Evolutionary conservation across 768 basidiomycete genomes (phyloP), one percentile per base, ranked within the genome.

Genomic region (Mycena vulgaris): DNA sequence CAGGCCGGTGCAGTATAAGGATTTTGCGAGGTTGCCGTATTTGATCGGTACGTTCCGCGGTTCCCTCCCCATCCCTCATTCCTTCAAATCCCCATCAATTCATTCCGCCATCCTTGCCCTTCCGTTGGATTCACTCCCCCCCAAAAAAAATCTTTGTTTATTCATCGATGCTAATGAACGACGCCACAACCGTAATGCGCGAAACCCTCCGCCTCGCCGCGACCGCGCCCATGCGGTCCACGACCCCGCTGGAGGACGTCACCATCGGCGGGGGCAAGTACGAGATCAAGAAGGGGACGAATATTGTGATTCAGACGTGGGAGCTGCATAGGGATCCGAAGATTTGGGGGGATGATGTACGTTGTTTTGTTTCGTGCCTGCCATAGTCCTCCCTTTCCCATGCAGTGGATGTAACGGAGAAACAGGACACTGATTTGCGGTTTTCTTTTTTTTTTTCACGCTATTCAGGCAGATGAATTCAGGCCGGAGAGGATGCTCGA

Each of bases 341-440:
- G n/a, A 81, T 86, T 3, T 87, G 84, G 83, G 86, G 86, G 2
- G 84, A 85, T 49, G 85, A 88, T 73, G 86, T 85, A 71, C 69
- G 83, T n/a, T 79, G 16, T 28, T 31, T 37, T 16, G 16, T 25
- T 17, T 35, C 42, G 6, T 40, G 8, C 4, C 19, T 13, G 5
- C 48, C 5, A 33, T 21, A 9, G 9, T 27, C 16, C 6, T 33
- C 42, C 40, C 7, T 42, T 5, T 21, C 19, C 17, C 40, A 10
- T 21, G 5, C n/a, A n/a, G n/a, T n/a, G n/a, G n/a, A n/a, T n/a
- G n/a, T n/a, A n/a, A n/a, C n/a, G n/a, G n/a, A n/a, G n/a, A n/a
- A n/a, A n/a, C n/a, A n/a, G n/a, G n/a, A n/a, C n/a, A n/a, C n/a
- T n/a, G n/a, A n/a, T n/a, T n/a, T n/a, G n/a, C n/a, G n/a, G n/a